A percentile compares a stretch with the other conserved stretches of the same genome.
phyloP scores from a whole-genome alignment of 352 stramenopile genomes.

The Phytophthora pseudosyringae region DNA sequence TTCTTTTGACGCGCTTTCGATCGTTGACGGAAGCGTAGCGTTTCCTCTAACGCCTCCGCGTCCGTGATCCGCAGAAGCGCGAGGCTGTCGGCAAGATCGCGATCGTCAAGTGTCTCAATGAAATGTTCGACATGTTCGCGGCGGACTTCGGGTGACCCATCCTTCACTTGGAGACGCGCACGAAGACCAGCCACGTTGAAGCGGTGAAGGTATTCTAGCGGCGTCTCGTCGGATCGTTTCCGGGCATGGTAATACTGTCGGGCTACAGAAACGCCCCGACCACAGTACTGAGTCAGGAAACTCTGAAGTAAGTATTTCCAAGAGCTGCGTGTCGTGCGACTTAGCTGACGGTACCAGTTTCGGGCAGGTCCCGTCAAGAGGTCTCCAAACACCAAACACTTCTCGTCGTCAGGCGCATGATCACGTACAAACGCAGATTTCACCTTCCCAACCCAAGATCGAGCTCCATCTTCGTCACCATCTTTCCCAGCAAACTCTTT shows the following conservation, averaged over 20 bases:
- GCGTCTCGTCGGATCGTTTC: no score
- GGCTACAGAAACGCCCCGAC: background rate
- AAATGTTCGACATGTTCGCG: background rate
- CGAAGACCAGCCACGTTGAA: background rate
- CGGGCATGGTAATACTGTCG: background rate
- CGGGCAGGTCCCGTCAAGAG: background rate
- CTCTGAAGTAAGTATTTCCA: no score
- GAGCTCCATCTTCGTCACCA: background rate
- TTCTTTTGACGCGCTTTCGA: background rate
- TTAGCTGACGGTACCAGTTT: slow-evolving; percentile 11
- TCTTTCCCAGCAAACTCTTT: background rate
- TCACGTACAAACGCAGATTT: slow-evolving; percentile 1
- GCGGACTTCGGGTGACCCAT: background rate
- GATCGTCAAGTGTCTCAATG: background rate
- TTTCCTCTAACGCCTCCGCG: background rate
- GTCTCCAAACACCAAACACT: background rate
- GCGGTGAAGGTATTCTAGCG: background rate
- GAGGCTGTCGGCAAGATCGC: background rate
- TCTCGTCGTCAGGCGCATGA: background rate
- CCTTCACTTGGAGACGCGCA: background rate
- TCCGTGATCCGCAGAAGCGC: no score
- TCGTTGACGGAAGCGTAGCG: background rate
- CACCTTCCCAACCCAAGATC: background rate
- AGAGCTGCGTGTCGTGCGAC: background rate
- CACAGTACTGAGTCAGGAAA: background rate